phyloP scores from a whole-genome alignment of 331 rosid species.

The Rhamnella rubrinervis region DNA sequence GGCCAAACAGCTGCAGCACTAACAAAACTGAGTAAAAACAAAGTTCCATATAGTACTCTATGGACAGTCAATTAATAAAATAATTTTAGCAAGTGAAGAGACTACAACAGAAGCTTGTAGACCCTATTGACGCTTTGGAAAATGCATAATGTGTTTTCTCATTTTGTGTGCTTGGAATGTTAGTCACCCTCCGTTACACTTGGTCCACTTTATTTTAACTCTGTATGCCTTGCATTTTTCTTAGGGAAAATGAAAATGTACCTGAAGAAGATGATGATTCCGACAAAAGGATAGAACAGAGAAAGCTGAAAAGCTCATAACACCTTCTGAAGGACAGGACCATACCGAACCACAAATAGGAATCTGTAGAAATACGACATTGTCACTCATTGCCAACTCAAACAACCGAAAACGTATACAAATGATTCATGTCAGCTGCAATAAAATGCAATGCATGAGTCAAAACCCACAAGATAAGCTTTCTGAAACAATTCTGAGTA shows the following conservation, averaged over 20 bases:
- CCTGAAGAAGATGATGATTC: slow-evolving; percentile 90
- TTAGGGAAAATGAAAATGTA: slow-evolving; percentile 9
- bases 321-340: slow-evolving; percentile 80
- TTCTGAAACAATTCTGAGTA: slow-evolving; percentile 82
- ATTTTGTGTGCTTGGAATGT: too few relatives aligned
- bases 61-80: too few relatives aligned
- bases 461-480: slow-evolving; percentile 73
- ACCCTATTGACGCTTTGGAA: too few relatives aligned
- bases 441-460: not conserved
- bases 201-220: too few relatives aligned
- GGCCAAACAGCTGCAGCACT: slow-evolving; percentile 64
- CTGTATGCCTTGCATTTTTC: not conserved
- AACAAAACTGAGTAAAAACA: slow-evolving; percentile 13
- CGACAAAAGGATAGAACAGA: slow-evolving; percentile 86
- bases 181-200: too few relatives aligned
- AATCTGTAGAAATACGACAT: slow-evolving; percentile 37
- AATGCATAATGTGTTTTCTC: too few relatives aligned
- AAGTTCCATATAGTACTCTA: not conserved
- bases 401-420: not conserved
- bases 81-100: too few relatives aligned
- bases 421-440: not conserved
- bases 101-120: too few relatives aligned
- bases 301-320: slow-evolving; percentile 82
- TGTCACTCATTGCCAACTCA: not conserved
- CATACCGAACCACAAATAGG: slow-evolving; percentile 92